These are phyloP conservation scores for Scortechinia acanthostroma DNA, from an alignment of 2,329 filamentous ascomycete genomes.

Conservation along the genomic window DNA sequence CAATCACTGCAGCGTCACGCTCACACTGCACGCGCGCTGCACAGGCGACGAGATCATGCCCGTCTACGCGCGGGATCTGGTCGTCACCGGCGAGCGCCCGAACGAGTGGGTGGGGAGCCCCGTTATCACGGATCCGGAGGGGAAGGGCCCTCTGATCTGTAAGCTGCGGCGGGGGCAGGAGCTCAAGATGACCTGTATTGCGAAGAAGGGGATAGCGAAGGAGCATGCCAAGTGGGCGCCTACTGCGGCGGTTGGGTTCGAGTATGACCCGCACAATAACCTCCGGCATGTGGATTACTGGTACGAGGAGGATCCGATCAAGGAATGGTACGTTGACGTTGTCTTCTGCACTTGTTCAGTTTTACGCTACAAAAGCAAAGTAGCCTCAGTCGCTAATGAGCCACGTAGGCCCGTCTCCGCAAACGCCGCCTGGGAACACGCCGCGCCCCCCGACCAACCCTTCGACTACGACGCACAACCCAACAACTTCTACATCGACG, in stretches of 20 bases:
- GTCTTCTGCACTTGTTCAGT: not conserved
- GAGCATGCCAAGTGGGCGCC: slow-evolving; percentile 98
- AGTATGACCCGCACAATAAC: slow-evolving; percentile 97
- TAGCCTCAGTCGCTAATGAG: slow-evolving; percentile 6
- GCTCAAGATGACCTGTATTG: slow-evolving; percentile 81
- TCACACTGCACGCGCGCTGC: slow-evolving; percentile 80
- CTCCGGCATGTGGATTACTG: slow-evolving; percentile 85
- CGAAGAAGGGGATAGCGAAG: slow-evolving; percentile 97
- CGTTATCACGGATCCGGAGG: slow-evolving; percentile 76
- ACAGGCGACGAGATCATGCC: slow-evolving; percentile 83
- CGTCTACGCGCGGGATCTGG: slow-evolving; percentile 84
- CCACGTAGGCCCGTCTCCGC: slow-evolving; percentile 68
- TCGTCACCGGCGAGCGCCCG: slow-evolving; percentile 61
- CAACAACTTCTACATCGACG: slow-evolving; percentile 81
- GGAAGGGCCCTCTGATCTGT: slow-evolving; percentile 76
- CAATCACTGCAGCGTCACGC: slow-evolving; percentile 79
- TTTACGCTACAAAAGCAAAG: not conserved
- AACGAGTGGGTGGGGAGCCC: slow-evolving; percentile 74
- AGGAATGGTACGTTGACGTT: slow-evolving; percentile 73
- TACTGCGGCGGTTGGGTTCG: slow-evolving; percentile 84
- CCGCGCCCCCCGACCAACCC: slow-evolving; percentile 71
- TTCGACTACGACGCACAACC: slow-evolving; percentile 90
- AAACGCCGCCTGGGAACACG: slow-evolving; percentile 74
- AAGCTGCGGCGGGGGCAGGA: slow-evolving; percentile 88
- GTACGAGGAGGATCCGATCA: slow-evolving; percentile 78